These are phyloP conservation scores for Tylopilus sp. DNA, from an alignment of 768 basidiomycete genomes.

Conservation along the genomic window DNA sequence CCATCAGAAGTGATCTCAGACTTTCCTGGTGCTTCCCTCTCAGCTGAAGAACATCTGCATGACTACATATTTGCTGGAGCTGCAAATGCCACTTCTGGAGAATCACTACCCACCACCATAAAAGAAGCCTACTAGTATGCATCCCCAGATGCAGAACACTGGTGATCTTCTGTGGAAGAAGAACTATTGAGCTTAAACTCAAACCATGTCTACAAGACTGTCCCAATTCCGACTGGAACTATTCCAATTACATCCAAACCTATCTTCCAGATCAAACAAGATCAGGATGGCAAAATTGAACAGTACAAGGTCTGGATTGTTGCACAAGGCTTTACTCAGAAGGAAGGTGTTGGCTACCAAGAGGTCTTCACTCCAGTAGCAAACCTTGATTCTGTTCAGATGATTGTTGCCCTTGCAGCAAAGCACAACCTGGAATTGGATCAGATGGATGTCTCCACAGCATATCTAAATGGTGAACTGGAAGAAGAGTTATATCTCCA, in stretches of 20 bases:
- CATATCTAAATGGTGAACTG: conserved; percentile 19
- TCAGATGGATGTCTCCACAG: conserved; percentile 2
- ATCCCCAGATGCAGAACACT: not conserved
- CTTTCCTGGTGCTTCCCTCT: no score
- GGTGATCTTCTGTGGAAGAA: not conserved
- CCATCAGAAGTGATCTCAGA: no score
- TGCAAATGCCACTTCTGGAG: no score
- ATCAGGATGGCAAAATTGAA: not conserved
- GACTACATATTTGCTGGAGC: no score
- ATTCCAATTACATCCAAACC: conserved; percentile 1
- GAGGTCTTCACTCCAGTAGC: conserved; percentile 1
- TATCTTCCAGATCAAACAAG: not conserved
- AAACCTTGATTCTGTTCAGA: conserved; percentile 3
- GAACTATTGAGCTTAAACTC: not conserved
- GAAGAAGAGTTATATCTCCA: conserved; percentile 24
- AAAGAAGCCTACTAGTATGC: no score
- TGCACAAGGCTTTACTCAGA: not conserved
- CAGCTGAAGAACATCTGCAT: no score
- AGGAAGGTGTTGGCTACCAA: conserved; percentile 1
- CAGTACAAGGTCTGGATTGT: not conserved
- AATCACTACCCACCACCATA: no score
- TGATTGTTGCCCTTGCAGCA: not conserved
- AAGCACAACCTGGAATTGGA: not conserved
- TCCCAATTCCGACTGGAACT: not conserved
- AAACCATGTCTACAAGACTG: not conserved